Base-by-base conservation (phyloP, 2,329 filamentous ascomycete species). In the Aspergillus persii region DNA sequence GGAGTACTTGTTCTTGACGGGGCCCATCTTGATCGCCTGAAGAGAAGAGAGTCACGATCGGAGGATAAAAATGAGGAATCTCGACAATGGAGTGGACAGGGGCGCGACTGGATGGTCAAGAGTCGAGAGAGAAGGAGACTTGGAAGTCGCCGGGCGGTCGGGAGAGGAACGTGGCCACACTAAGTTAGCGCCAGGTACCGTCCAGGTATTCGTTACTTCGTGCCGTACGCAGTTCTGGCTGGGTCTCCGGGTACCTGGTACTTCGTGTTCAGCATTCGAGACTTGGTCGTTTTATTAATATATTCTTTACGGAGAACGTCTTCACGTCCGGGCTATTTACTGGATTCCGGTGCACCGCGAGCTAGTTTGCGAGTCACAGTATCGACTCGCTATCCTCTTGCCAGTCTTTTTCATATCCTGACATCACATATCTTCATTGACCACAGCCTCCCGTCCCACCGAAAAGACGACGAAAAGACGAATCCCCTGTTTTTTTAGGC, bases 1-100 rank as follows among this genome's bases (percentile, higher is more conserved):
- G 67, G 94, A 96, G 85, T 97, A 99, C 80, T 94, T 96, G 84
- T 95, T 83, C 66, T 83, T 80, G 52, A 76, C 65, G 56, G 68
- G 63, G 11, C 62, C 63, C 76, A 79, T 79, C 49, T 63, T 74
- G 66, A 61, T 46, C 61, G 41, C 33, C 44, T 23, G 23, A 7
- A 48, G 15, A 27, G 33, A 18, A 9, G 3, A 50, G 4, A 41
- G 15, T 41, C 36, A 41, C 12, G 36, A 41, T 41, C 36, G 36
- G 36, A n/a, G 36, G 12, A 41, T 2, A 27, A 26, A 15, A 47
- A 36, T 12, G 30, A 26, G 51, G 27, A 53, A 39, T 3, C n/a
- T 12, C 27, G 33, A 2, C 31, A 49, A 33, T 31, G 44, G 44
- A 26, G 18, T 27, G 3, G 44, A 23, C 44, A 23, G 39, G 4